A percentile compares a stretch with the other conserved stretches of the same genome.
Conservation (phyloP, 2,329 filamentous ascomycete genomes). For the Cercospora janseana region DNA sequence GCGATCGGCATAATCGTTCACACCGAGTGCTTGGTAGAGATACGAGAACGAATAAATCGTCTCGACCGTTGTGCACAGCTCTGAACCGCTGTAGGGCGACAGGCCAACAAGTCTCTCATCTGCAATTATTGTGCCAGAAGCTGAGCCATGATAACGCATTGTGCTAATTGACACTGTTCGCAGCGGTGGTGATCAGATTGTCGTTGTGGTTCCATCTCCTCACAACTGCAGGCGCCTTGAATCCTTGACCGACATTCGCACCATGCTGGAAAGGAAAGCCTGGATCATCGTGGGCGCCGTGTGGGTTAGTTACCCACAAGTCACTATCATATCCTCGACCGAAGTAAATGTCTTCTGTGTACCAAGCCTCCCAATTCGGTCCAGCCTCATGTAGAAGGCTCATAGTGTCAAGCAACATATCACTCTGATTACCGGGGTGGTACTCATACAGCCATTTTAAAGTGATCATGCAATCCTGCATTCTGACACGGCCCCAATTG, state of each 20-base stretch:
- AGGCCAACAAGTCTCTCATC: slow-evolving; percentile 51
- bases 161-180: slow-evolving; percentile 50
- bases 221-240: slow-evolving; percentile 49
- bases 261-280: slow-evolving; percentile 47
- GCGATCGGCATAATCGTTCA: slow-evolving; percentile 51
- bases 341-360: slow-evolving; percentile 33
- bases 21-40: slow-evolving; percentile 51
- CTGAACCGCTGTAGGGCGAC: slow-evolving; percentile 45
- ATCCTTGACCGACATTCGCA: slow-evolving; percentile 50
- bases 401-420: slow-evolving; percentile 46
- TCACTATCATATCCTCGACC: slow-evolving; percentile 29
- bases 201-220: slow-evolving; percentile 49
- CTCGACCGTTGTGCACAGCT: slow-evolving; percentile 55
- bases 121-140: slow-evolving; percentile 51
- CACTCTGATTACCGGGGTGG: slow-evolving; percentile 41
- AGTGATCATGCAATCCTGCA: slow-evolving; percentile 47
- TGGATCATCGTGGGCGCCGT: neutral
- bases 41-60: slow-evolving; percentile 53
- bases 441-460: slow-evolving; percentile 52
- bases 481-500: slow-evolving; percentile 44
- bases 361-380: slow-evolving; percentile 38
- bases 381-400: slow-evolving; percentile 42
- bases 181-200: slow-evolving; percentile 42
- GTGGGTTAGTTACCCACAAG: slow-evolving; percentile 21
- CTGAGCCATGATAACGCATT: slow-evolving; percentile 49